phyloP scores from a whole-genome alignment of 192 early-diverging fungal genomes.

The Backusella luteola region DNA sequence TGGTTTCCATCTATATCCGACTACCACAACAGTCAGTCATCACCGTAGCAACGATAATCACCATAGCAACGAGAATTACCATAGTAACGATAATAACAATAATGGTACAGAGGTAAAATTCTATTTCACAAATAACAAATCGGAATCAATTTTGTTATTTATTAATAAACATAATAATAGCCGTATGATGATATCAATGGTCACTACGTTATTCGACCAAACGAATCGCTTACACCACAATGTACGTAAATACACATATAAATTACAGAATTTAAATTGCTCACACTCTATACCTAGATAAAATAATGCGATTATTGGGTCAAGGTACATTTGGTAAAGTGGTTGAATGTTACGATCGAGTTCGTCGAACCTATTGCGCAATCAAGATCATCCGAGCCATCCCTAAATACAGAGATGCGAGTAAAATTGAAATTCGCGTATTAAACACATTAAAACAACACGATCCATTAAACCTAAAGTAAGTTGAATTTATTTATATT shows the following conservation, averaged over 20 bases:
- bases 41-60: not conserved
- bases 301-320: constrained; percentile 83
- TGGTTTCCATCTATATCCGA: constrained; percentile 7
- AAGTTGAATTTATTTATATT: constrained; percentile 26
- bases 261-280: not conserved
- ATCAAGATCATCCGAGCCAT: constrained; percentile 94
- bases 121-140: not conserved
- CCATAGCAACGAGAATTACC: not conserved
- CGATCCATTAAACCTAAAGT: constrained; percentile 83
- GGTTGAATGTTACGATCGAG: constrained; percentile 79
- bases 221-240: constrained; percentile 72
- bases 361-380: constrained; percentile 58
- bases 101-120: not conserved
- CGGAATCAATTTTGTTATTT: not conserved
- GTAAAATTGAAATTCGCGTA: constrained; percentile 86
- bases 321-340: constrained; percentile 99
- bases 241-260: constrained; percentile 47
- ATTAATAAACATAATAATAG: not conserved
- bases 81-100: constrained; percentile 1
- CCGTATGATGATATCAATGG: constrained; percentile 89
- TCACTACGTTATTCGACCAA: constrained; percentile 79
- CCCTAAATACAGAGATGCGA: constrained; percentile 94
- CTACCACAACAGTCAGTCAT: not conserved
- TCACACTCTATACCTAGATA: constrained; percentile 47
- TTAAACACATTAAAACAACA: constrained; percentile 72